Base-by-base conservation (phyloP, 164 flowering plant genomes). In the Houttuynia cordata region DNA sequence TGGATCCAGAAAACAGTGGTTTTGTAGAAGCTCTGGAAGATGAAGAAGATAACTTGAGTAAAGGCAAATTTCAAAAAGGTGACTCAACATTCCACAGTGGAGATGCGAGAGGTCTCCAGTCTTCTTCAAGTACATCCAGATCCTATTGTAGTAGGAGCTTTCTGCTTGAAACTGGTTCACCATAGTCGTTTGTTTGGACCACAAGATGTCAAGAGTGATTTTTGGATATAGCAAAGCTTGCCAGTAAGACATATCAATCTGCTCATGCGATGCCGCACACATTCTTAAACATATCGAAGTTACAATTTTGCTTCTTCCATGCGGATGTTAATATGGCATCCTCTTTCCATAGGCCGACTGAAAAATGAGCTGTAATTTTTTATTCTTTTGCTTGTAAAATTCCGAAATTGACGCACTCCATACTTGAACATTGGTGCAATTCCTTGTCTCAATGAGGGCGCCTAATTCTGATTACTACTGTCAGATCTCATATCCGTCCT, bases 101-200 rank as follows among this genome's bases (percentile, higher is more conserved):
- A 9, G 97, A 93, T 68, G 89, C 74, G 25, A 78, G 92, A 70
- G 74, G 70, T 74, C 76, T 93, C 40, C 85, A 88, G 53, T 88
- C 97, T 57, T 94, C 99, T 40, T 88, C 97, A 6, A 91, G 97
- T 62, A 94, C 99, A 13, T 76, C 93, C 7, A 78, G 90, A 73
- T 94, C 99, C 2, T 79, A 88, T 70, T 85, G 99, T 49, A 94
- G 99, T 65, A 72, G 96, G 67, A 88, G 87, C 75, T 85, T 94
- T 67, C 79, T 91, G 24, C 87, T 94, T 20, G 99, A 88, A 66
- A 81, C 75, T 14, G 86, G 91, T 18, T 85, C 96, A 18, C 96
- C 96, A 10, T 81, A 78, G 57, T 14, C 13, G 13, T 10, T 30
- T 45, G 14, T 17, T 10, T 30, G 57, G 42, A 53, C 21, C 57